Conservation (phyloP, 345 rosid species). For the Eucalyptus decipiens region DNA sequence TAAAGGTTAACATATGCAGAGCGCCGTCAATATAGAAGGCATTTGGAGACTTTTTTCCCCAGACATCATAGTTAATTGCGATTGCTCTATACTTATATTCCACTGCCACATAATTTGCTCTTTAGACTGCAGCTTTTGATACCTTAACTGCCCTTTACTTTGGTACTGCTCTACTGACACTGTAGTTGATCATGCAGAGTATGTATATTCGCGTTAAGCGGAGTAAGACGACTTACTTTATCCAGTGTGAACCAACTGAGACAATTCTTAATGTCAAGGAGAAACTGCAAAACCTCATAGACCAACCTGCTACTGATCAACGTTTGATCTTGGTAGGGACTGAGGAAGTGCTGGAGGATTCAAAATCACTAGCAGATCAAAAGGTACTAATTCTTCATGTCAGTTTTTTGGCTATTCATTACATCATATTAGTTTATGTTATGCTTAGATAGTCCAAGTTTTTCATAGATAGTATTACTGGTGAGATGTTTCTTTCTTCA, state of each 20-base stretch:
- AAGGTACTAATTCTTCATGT: constrained; percentile 26
- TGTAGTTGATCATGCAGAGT: constrained; percentile 27
- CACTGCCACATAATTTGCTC: neutral
- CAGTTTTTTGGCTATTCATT: neutral
- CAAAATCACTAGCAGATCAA: constrained; percentile 73
- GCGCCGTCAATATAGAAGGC: neutral
- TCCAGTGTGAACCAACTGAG: constrained; percentile 87
- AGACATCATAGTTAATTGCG: neutral
- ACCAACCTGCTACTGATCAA: constrained; percentile 60
- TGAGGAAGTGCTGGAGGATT: constrained; percentile 60
- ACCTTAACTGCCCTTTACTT: neutral
- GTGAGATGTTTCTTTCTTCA: neutral
- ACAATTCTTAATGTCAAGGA: constrained; percentile 60
- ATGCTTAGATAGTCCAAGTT: neutral
- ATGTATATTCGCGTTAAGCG: constrained; percentile 95
- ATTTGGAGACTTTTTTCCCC: neutral
- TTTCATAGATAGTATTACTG: neutral
- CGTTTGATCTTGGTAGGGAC: constrained; percentile 47
- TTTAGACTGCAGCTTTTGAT: neutral
- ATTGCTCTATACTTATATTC: neutral
- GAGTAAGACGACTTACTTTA: constrained; percentile 70
- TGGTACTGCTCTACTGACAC: neutral
- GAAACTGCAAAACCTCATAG: constrained; percentile 53
- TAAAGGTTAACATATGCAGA: neutral
- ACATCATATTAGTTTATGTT: neutral